Evolutionary conservation across 768 basidiomycete species (phyloP).

Genomic region (Crepidotus variabilis): DNA sequence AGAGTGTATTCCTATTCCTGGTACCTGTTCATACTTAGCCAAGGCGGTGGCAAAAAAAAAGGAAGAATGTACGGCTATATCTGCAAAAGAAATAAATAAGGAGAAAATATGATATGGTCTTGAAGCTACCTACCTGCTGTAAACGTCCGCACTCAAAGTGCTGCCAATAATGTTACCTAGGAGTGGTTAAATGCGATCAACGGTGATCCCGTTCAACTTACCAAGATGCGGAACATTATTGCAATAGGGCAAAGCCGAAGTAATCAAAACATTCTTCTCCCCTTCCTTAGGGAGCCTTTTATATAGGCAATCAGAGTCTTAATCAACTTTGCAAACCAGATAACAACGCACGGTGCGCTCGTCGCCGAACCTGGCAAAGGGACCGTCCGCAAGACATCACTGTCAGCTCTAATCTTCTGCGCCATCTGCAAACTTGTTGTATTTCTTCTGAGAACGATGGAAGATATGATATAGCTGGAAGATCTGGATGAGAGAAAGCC

Average conservation of each 20-base stretch:
- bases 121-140: conserved; percentile 66
- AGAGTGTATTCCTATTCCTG: conserved; percentile 85
- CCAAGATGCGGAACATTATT: conserved; percentile 98
- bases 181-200: conserved; percentile 5
- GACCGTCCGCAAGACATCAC: conserved; percentile 46
- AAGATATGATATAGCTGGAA: background rate
- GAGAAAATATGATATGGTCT: background rate
- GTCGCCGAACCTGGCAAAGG: conserved; percentile 45
- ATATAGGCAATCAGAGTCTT: conserved; percentile 8
- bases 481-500: conserved; percentile 5
- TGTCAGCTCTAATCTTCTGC: conserved; percentile 49
- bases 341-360: conserved; percentile 37
- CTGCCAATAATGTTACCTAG: conserved; percentile 91
- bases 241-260: conserved; percentile 93
- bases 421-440: conserved; percentile 31
- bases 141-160: conserved; percentile 95
- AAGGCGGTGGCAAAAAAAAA: conserved; percentile 2
- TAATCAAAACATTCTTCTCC: conserved; percentile 85
- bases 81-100: conserved; percentile 26
- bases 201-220: conserved; percentile 24
- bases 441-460: background rate
- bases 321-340: conserved; percentile 8
- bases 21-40: conserved; percentile 39
- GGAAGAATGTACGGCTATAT: conserved; percentile 51
- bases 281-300: conserved; percentile 72